These are phyloP conservation scores for Hypocrella siamensis DNA, from an alignment of 2,329 filamentous ascomycete genomes.

Conservation along the genomic window DNA sequence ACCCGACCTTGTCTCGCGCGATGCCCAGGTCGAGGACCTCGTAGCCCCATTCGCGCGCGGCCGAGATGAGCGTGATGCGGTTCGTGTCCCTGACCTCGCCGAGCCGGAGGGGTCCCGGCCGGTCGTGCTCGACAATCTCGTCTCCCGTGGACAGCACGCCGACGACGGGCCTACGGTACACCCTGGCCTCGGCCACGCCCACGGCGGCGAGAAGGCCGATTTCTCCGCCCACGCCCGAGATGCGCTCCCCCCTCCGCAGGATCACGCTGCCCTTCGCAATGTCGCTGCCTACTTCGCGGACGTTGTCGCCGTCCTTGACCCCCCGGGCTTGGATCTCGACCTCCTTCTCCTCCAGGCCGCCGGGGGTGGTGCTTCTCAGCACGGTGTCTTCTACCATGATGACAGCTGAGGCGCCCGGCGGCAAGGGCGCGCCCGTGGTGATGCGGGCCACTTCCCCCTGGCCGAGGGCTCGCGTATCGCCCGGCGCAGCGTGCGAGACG, in stretches of 20 bases:
- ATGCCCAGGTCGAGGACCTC: conserved; percentile 76
- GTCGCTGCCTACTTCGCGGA: conserved; percentile 84
- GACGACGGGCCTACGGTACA: conserved; percentile 63
- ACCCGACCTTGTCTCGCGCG: conserved; percentile 54
- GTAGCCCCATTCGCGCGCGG: conserved; percentile 59
- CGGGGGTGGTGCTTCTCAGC: conserved; percentile 58
- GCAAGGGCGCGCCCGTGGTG: conserved; percentile 85
- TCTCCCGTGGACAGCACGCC: conserved; percentile 90
- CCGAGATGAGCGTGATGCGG: conserved; percentile 70
- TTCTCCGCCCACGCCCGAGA: conserved; percentile 78
- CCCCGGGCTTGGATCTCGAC: conserved; percentile 72
- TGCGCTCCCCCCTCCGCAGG: conserved; percentile 61
- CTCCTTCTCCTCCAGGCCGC: conserved; percentile 71
- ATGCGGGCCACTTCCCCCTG: conserved; percentile 73
- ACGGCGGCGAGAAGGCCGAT: conserved; percentile 80
- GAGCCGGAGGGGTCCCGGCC: conserved; percentile 43
- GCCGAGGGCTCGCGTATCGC: conserved; percentile 47
- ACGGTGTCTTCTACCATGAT: conserved; percentile 87
- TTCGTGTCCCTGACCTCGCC: conserved; percentile 94
- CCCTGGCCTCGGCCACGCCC: conserved; percentile 52
- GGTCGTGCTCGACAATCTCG: conserved; percentile 68
- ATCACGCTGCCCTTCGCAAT: conserved; percentile 55
- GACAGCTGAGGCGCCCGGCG: conserved; percentile 75
- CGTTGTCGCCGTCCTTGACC: conserved; percentile 67
- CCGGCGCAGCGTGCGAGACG: conserved; percentile 71